Evolutionary conservation across 352 stramenopile species (phyloP).

Genomic region (Achlya hypogyna): DNA sequence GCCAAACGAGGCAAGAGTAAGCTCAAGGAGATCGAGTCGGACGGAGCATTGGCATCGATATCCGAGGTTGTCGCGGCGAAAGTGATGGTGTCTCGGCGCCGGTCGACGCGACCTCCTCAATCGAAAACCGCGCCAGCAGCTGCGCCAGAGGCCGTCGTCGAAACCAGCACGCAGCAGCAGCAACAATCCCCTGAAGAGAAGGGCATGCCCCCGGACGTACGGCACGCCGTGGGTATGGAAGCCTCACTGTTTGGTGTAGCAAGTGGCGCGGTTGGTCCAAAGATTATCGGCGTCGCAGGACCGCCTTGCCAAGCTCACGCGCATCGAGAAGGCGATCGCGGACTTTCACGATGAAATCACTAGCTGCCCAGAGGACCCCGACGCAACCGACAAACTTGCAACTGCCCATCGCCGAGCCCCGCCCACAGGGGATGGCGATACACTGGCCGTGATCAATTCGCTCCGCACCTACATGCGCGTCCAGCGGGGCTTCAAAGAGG

Average conservation of each 20-base stretch:
- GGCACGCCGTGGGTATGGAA: background rate
- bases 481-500: conserved; percentile 41
- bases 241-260: background rate
- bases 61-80: background rate
- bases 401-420: background rate
- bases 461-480: conserved; percentile 60
- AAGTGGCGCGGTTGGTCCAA: conserved; percentile 56
- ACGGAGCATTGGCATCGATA: background rate
- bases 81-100: background rate
- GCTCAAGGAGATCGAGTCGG: background rate
- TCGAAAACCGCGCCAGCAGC: background rate
- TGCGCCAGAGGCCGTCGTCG: too few relatives aligned
- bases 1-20: background rate
- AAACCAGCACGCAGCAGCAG: too few relatives aligned
- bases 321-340: conserved; percentile 51
- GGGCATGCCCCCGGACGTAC: background rate
- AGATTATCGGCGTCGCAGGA: conserved; percentile 51
- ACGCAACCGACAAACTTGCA: conserved; percentile 15
- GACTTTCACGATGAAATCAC: conserved; percentile 71
- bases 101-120: background rate
- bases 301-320: conserved; percentile 50
- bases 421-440: conserved; percentile 3
- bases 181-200: too few relatives aligned
- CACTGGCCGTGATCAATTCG: conserved; percentile 48
- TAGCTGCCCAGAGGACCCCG: conserved; percentile 25